phyloP scores from a whole-genome alignment of 73 alveolate genomes.

The Paramecium tetraurelia region DNA sequence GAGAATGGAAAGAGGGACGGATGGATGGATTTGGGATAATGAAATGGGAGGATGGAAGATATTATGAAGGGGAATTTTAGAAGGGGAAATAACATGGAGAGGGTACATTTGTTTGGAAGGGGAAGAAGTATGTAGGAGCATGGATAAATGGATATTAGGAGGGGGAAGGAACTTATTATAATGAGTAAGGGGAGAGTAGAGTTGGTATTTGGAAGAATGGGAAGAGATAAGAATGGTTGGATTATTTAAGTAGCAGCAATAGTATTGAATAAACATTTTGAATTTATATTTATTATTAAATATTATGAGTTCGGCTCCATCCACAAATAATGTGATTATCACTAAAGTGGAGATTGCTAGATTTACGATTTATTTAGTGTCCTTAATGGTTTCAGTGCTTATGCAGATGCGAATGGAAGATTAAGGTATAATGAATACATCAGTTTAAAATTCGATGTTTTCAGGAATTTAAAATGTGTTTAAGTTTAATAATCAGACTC shows the following conservation, averaged over 20 bases:
- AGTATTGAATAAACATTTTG: background rate
- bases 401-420: background rate
- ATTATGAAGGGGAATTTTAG: conserved; percentile 62
- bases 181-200: background rate
- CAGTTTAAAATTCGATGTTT: background rate
- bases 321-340: background rate
- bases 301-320: background rate
- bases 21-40: conserved; percentile 77
- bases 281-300: background rate
- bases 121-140: conserved; percentile 74
- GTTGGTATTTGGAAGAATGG: conserved; percentile 54
- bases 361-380: background rate
- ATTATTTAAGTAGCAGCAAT: background rate
- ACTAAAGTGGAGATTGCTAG: background rate
- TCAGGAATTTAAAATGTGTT: conserved; percentile 1
- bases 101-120: conserved; percentile 71
- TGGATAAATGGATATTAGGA: conserved; percentile 83
- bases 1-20: conserved; percentile 69
- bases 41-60: conserved; percentile 76
- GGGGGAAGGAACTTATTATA: conserved; percentile 63
- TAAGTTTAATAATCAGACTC: background rate
- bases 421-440: conserved; percentile 19
- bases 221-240: conserved; percentile 21
- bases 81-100: conserved; percentile 69
- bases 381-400: background rate